A percentile compares a stretch with the other conserved stretches of the same genome.
phyloP scores from a whole-genome alignment of 805 yeast species.

The Candida arabinofermentans region DNA sequence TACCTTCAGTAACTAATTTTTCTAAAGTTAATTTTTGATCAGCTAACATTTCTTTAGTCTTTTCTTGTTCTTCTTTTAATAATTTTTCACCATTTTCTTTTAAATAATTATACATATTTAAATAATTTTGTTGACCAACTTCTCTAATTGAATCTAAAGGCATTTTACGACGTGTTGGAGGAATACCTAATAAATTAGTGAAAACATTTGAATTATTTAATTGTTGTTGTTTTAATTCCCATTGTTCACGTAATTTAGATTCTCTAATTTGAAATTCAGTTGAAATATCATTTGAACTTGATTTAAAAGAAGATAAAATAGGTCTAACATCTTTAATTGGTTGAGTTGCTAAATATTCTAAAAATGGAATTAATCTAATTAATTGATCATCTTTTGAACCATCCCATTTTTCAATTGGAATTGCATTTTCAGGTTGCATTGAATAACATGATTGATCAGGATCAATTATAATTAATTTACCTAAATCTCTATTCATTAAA shows the following conservation, averaged over 20 bases:
- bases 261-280: conserved; percentile 83
- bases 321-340: conserved; percentile 84
- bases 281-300: conserved; percentile 56
- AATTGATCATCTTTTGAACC: conserved; percentile 82
- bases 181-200: conserved; percentile 54
- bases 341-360: conserved; percentile 92
- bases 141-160: conserved; percentile 88
- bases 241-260: conserved; percentile 63
- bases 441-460: conserved; percentile 66
- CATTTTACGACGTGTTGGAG: conserved; percentile 58
- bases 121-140: conserved; percentile 87
- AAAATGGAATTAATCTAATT: conserved; percentile 80
- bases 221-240: conserved; percentile 48
- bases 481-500: conserved; percentile 85
- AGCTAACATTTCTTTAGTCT: conserved; percentile 76
- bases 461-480: conserved; percentile 77
- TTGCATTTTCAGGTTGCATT: conserved; percentile 92
- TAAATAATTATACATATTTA: conserved; percentile 64
- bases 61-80: conserved; percentile 79
- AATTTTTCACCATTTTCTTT: conserved; percentile 59
- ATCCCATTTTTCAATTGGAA: conserved; percentile 79
- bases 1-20: conserved; percentile 79
- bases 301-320: conserved; percentile 66
- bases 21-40: conserved; percentile 80
- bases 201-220: conserved; percentile 20